Percentiles rank a stretch among this genome's conserved stretches.
Conservation (phyloP, 495 filamentous ascomycete genomes). For the Antarctomyces pellizariae region DNA sequence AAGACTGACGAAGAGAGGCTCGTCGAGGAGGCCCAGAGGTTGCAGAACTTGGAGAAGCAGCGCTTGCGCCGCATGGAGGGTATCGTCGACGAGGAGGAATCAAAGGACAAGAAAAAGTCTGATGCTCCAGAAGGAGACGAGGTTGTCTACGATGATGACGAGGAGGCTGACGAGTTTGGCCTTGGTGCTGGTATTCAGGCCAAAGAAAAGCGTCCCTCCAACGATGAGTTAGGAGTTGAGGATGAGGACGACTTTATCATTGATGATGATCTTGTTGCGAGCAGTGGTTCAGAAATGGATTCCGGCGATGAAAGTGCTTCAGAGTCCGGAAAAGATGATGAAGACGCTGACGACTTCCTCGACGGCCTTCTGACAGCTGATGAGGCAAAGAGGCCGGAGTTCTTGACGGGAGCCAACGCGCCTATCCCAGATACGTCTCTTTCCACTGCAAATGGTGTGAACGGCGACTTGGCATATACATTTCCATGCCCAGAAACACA, state of each 20-base stretch:
- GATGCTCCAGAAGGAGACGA: constrained; percentile 21
- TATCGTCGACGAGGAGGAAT: constrained; percentile 28
- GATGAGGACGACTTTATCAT: constrained; percentile 86
- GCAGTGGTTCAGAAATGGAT: constrained; percentile 33
- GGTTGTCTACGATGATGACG: constrained; percentile 13
- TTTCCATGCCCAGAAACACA: constrained; percentile 66
- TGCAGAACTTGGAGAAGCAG: constrained; percentile 62
- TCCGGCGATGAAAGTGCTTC: constrained; percentile 27
- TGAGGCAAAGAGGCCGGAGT: constrained; percentile 22
- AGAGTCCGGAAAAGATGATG: no score
- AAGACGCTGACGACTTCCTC: constrained; percentile 44
- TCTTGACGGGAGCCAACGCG: constrained; percentile 15
- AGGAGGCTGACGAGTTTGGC: constrained; percentile 28
- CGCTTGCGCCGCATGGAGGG: constrained; percentile 52
- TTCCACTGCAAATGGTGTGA: constrained; percentile 8
- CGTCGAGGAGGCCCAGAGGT: constrained; percentile 42
- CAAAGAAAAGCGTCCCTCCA: constrained; percentile 14
- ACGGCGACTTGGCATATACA: constrained; percentile 39
- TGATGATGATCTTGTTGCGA: constrained; percentile 63
- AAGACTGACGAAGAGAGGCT: constrained; percentile 80
- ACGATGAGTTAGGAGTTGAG: constrained; percentile 34
- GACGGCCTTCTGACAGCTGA: constrained; percentile 33
- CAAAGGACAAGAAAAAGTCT: constrained; percentile 20
- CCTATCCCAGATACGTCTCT: constrained; percentile 5
- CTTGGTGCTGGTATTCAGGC: constrained; percentile 29